Evolutionary conservation across 345 rosid species (phyloP), one percentile per base, ranked within the genome.

Genomic region (Laguncularia racemosa): DNA sequence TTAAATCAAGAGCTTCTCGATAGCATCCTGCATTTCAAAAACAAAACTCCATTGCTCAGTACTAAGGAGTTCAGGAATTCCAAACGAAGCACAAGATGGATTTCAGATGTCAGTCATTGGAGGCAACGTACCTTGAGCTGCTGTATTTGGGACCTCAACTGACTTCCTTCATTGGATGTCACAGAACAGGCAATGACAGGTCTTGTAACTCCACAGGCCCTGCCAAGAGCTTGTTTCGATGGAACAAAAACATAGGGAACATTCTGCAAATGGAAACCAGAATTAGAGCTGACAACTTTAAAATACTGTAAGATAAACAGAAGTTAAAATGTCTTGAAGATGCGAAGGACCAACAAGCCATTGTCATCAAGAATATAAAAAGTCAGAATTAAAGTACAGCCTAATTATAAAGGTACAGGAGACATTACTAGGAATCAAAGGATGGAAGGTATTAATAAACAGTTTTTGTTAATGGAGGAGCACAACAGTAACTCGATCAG

Each of bases 201-300:
- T 70, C 97, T 88, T 59, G 97, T 88, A 50, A 90, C 99, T 28
- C 99, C 99, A 11, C 96, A 90, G 6, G 99, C 99, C 65, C 99
- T 75, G 55, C 97, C 99, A 61, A 90, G 95, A 10, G 96, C 95
- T 79, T 85, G 86, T 69, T 90, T 95, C 58, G 97, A 95, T 18
- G 96, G 96, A 14, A 95, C 99, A 79, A 95, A 95, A 20, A 95
- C 99, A 53, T 90, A 95, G 0, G 97, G 99, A 19, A 95, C 99
- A 66, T 95, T 95, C 99, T 95, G 78, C 78, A 62, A 46, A 66
- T 73, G 58, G 6, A 46, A 54, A 5, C 19, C 46, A 20, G 0
- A 11, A 16, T 20, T 16, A 16, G 48, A 50, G 49, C n/a, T 33
- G 40, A 10, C 40, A 33, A 9, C 40, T 33, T 33, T 3, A 33